Percentiles rank a stretch among this genome's conserved stretches.
These are phyloP conservation scores for Aegilops tauschii DNA, from an alignment of 176 grass and related monocot species.

Conservation along the genomic window DNA sequence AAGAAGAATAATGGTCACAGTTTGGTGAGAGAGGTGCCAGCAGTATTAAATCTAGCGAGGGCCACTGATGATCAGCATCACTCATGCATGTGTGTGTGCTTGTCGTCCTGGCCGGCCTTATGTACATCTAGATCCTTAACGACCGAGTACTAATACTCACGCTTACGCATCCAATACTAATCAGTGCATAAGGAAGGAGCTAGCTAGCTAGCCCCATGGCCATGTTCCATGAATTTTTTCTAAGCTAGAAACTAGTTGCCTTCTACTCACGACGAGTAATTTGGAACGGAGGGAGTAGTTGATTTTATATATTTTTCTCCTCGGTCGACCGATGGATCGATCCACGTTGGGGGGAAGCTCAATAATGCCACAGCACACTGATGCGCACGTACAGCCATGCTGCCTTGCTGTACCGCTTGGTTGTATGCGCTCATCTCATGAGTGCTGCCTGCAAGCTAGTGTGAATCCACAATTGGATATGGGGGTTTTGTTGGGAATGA, in stretches of 20 bases:
- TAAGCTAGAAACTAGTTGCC: background rate
- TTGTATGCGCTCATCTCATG: constrained; percentile 17
- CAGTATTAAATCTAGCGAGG: background rate
- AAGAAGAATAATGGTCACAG: background rate
- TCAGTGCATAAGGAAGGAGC: background rate
- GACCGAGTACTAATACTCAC: background rate
- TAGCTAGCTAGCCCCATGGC: background rate
- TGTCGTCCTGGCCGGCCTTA: constrained; percentile 10
- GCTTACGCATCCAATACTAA: background rate
- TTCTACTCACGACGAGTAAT: too few species aligned
- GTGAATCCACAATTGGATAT: constrained; percentile 10
- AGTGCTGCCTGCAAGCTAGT: constrained; percentile 25
- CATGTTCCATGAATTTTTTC: constrained; percentile 14
- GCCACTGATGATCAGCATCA: background rate
- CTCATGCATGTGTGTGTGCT: background rate
- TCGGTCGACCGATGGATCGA: background rate
- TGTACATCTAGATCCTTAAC: constrained; percentile 13
- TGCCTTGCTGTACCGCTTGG: constrained; percentile 40
- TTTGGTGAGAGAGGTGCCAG: constrained; percentile 24
- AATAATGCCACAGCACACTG: constrained; percentile 41
- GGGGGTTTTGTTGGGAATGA: background rate
- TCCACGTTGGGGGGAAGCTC: background rate
- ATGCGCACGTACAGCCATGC: constrained; percentile 50
- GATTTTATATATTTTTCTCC: too few species aligned
- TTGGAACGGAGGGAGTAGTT: too few species aligned